Conservation (phyloP, 352 stramenopile species). For the Phytopythium boreale region DNA sequence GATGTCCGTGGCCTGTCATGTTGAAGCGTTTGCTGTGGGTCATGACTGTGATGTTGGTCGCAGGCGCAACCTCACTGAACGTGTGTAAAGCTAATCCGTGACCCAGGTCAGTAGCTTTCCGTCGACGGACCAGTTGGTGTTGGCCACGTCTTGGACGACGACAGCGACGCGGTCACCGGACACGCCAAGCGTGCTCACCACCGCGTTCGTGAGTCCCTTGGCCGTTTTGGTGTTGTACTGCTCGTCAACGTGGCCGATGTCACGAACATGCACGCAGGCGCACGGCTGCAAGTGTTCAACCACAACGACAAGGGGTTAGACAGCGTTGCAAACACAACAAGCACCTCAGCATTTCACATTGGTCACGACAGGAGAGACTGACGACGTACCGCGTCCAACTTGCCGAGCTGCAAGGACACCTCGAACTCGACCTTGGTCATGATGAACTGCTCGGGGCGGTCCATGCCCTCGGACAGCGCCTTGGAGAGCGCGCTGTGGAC, state of each 20-base stretch:
- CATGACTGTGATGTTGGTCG: neutral
- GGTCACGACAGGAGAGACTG: neutral
- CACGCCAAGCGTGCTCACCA: neutral
- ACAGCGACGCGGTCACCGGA: conserved; percentile 4
- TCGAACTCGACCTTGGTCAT: conserved; percentile 4
- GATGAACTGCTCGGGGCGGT: conserved; percentile 4
- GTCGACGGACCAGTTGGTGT: conserved; percentile 3
- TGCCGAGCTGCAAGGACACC: conserved; percentile 1
- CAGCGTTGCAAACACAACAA: neutral
- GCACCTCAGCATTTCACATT: neutral
- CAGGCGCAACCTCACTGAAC: too few relatives aligned
- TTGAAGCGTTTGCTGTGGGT: too few relatives aligned
- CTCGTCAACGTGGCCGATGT: neutral
- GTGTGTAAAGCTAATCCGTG: neutral
- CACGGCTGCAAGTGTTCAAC: neutral
- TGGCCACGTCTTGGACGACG: conserved; percentile 1
- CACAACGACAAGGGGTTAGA: neutral
- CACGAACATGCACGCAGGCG: conserved; percentile 4
- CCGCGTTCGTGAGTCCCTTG: neutral
- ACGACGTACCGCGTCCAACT: conserved; percentile 3
- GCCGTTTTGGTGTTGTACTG: conserved; percentile 4
- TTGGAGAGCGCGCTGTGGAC: conserved; percentile 5
- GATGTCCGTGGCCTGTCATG: too few relatives aligned
- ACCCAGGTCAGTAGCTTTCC: conserved; percentile 4
- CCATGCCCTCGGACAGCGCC: conserved; percentile 4